Evolutionary conservation across 2,329 filamentous ascomycete genomes (phyloP), one percentile per base, ranked within the genome.

Genomic region (Endoconidiophora laricicola): DNA sequence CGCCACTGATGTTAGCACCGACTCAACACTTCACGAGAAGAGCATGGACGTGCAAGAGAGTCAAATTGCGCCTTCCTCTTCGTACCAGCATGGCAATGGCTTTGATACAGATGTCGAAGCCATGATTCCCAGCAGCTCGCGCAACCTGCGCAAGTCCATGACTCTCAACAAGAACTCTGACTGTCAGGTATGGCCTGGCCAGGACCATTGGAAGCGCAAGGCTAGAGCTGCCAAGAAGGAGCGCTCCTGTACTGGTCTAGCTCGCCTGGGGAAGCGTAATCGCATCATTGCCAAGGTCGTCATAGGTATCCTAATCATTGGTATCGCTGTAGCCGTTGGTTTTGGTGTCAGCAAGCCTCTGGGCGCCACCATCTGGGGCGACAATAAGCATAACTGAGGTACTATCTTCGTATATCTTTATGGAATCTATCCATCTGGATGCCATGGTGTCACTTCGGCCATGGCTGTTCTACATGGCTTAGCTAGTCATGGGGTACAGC

Each of bases 271-370:
- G 64, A 69, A 67, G 57, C 70, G 72, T 44, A 76, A 71, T 55
- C 68, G 69, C 37, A 68, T 79, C 54, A 64, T 71, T 36, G 64
- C 64, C 56, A 78, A 78, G 63, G 61, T 79, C n/a, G 56, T 70
- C 41, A 69, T 78, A 44, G 66, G 66, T 2, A 55, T 76, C 3
- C 59, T 78, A 23, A 65, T 78, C 18, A 59, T 78, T 4, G 73
- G 73, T 46, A 60, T 72, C 46, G 74, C 71, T 12, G 67, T 78
- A 7, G 72, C 66, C 41, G 63, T 80, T 20, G 76, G 76, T 20
- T 67, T 80, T 43, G 76, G 76, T 45, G 66, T 80, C 56, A 78
- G 74, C 66, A 79, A 75, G 61, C 69, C 74, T 2, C 65, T 79
- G 1, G 70, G 72, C 10, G 75, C 75, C n/a, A 67, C 69, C 14